A percentile compares a stretch with the other conserved stretches of the same genome.
Conservation (phyloP, 2,329 filamentous ascomycete species). For the Colletotrichum sp. region DNA sequence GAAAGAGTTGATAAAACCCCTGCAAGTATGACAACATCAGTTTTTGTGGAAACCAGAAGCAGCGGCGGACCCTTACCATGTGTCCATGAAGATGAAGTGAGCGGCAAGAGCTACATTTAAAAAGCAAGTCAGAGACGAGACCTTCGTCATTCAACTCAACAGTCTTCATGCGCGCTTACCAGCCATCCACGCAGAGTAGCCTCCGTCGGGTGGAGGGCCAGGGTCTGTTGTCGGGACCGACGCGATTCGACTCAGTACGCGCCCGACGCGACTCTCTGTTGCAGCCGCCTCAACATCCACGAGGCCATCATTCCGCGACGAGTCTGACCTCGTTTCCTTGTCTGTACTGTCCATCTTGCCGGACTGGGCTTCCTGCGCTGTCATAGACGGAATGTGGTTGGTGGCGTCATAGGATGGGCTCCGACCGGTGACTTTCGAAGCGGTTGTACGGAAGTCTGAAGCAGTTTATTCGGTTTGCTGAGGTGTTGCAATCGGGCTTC, state of each 20-base stretch:
- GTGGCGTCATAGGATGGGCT: not conserved
- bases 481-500: not conserved
- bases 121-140: not conserved
- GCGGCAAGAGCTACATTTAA: not conserved
- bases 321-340: conserved; percentile 14
- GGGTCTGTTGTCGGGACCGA: not conserved
- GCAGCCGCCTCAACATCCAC: not conserved
- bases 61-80: not conserved
- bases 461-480: not conserved
- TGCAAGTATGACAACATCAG: not conserved
- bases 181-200: conserved; percentile 11
- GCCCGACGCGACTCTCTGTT: conserved; percentile 1
- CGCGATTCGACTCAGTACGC: conserved; percentile 13
- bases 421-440: not conserved
- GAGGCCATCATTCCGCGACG: not conserved
- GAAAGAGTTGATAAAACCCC: conserved; percentile 51
- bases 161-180: not conserved
- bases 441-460: not conserved
- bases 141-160: not conserved
- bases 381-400: not conserved
- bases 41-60: not conserved
- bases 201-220: conserved; percentile 13
- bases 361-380: not conserved
- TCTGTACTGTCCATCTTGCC: not conserved
- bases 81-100: conserved; percentile 20